phyloP scores from a whole-genome alignment of 1,284 basidiomycete species.

The Ganoderma sinense region DNA sequence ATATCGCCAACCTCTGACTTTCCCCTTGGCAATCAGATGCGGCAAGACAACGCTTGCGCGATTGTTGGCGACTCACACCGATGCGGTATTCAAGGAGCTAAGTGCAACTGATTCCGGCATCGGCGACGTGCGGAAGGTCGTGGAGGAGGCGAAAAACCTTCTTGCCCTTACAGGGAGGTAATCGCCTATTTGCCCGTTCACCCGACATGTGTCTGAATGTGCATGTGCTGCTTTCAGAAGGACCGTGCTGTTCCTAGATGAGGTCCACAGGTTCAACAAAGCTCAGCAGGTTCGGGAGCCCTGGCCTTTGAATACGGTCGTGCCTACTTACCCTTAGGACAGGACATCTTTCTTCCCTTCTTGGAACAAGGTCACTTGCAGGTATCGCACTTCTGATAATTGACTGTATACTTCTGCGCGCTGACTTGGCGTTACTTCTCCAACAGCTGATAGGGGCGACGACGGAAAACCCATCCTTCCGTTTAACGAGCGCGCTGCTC shows the following conservation, averaged over 20 bases:
- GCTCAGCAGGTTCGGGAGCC: conserved; percentile 72
- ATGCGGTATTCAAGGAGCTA: conserved; percentile 78
- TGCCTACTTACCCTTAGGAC: conserved; percentile 6
- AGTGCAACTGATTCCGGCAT: conserved; percentile 80
- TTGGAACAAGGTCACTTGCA: conserved; percentile 83
- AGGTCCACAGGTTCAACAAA: conserved; percentile 90
- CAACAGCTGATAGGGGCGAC: conserved; percentile 83
- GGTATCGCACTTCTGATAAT: conserved; percentile 44
- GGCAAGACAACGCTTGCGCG: conserved; percentile 87
- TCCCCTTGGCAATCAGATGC: conserved; percentile 46
- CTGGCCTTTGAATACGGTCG: background rate
- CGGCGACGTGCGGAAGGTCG: conserved; percentile 80
- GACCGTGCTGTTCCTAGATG: conserved; percentile 85
- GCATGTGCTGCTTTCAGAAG: conserved; percentile 47
- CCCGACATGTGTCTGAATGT: background rate
- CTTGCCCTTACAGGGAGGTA: conserved; percentile 77
- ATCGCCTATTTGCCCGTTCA: background rate
- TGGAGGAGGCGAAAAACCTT: conserved; percentile 82
- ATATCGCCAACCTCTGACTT: background rate
- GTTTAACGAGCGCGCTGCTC: conserved; percentile 78
- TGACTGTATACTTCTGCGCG: conserved; percentile 14
- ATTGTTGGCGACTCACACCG: conserved; percentile 66
- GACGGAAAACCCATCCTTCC: conserved; percentile 94
- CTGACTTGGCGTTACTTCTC: conserved; percentile 17
- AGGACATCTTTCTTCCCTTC: conserved; percentile 85